phyloP scores from a whole-genome alignment of 1,284 basidiomycete genomes.

The Ceratobasidium sp. region DNA sequence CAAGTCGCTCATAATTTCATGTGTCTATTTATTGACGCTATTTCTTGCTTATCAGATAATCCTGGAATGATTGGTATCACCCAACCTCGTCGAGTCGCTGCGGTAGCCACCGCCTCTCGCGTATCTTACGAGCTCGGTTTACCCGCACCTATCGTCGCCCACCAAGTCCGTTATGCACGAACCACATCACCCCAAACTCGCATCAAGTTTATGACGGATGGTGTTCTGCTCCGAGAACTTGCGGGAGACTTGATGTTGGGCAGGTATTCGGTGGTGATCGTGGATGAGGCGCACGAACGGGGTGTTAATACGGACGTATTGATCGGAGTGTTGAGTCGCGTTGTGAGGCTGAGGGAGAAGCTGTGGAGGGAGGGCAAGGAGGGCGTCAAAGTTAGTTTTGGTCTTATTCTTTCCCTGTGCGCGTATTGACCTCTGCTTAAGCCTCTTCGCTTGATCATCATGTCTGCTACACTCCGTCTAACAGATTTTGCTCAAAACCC shows the following conservation, averaged over 20 bases:
- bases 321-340: slow-evolving; percentile 94
- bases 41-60: too few relatives aligned
- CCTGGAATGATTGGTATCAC: slow-evolving; percentile 99
- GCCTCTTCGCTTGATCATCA: slow-evolving; percentile 95
- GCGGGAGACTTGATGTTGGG: slow-evolving; percentile 90
- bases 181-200: slow-evolving; percentile 89
- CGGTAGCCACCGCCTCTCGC: slow-evolving; percentile 94
- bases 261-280: slow-evolving; percentile 94
- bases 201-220: slow-evolving; percentile 99
- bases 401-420: too few relatives aligned
- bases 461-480: slow-evolving; percentile 98
- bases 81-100: slow-evolving; percentile 97
- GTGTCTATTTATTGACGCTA: neutral
- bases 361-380: slow-evolving; percentile 84
- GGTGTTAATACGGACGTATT: slow-evolving; percentile 99
- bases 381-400: slow-evolving; percentile 68
- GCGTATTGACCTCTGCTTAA: slow-evolving; percentile 55
- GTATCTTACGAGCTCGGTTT: slow-evolving; percentile 91
- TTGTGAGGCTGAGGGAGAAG: slow-evolving; percentile 88
- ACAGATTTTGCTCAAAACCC: slow-evolving; percentile 93
- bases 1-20: slow-evolving; percentile 54
- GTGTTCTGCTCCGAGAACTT: slow-evolving; percentile 94
- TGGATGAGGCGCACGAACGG: slow-evolving; percentile 98
- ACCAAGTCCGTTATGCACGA: slow-evolving; percentile 98
- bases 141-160: slow-evolving; percentile 84